phyloP scores from a whole-genome alignment of 768 basidiomycete species.

The Neoboletus brunneissimus region DNA sequence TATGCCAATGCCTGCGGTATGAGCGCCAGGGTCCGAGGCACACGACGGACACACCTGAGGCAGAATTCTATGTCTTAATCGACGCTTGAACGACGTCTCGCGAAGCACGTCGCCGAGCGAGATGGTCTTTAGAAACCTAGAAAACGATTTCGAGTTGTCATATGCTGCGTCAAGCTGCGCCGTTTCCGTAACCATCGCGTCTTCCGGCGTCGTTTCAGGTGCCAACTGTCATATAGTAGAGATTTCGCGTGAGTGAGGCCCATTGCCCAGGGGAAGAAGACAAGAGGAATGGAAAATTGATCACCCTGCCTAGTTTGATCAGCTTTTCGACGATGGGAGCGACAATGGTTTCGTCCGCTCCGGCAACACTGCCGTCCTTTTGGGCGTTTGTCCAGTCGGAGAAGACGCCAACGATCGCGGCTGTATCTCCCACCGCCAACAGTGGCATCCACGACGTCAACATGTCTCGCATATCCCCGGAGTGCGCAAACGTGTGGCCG shows the following conservation, averaged over 20 bases:
- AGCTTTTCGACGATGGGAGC: slow-evolving; percentile 16
- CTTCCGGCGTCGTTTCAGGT: slow-evolving; percentile 4
- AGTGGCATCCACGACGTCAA: slow-evolving; percentile 38
- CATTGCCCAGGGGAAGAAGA: neutral
- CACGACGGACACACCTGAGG: slow-evolving; percentile 38
- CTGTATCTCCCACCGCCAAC: slow-evolving; percentile 26
- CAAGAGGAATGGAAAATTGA: neutral
- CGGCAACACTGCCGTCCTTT: slow-evolving; percentile 8
- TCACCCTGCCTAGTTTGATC: slow-evolving; percentile 21
- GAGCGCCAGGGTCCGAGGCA: neutral
- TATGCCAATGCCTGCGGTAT: neutral
- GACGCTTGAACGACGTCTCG: slow-evolving; percentile 23
- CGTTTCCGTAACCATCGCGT: slow-evolving; percentile 1
- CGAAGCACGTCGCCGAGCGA: slow-evolving; percentile 20
- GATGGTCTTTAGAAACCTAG: slow-evolving; percentile 28
- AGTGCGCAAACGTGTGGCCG: slow-evolving; percentile 38
- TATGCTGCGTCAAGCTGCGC: slow-evolving; percentile 27
- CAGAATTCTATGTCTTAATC: slow-evolving; percentile 33
- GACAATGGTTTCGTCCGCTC: slow-evolving; percentile 11
- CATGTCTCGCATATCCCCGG: slow-evolving; percentile 28
- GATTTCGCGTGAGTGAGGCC: neutral
- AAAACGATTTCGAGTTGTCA: slow-evolving; percentile 41
- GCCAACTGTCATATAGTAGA: slow-evolving; percentile 12
- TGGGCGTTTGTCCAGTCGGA: slow-evolving; percentile 38
- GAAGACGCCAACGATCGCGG: slow-evolving; percentile 41